Conservation (phyloP, 2,329 filamentous ascomycete genomes). For the Didymella lethalis region DNA sequence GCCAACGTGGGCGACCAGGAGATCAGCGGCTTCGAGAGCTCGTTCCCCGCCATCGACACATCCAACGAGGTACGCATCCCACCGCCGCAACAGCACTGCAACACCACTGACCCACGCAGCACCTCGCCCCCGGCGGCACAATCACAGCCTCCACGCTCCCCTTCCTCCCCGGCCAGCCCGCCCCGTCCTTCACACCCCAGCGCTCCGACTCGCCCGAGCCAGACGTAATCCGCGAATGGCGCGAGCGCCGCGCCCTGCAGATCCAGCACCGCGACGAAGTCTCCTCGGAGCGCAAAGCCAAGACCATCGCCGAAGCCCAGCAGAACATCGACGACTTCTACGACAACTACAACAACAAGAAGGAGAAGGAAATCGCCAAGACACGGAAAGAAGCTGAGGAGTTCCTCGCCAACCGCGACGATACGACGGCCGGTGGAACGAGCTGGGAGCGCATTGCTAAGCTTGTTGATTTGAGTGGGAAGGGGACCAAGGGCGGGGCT, state of each 20-base stretch:
- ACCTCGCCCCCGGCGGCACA: slow-evolving; percentile 75
- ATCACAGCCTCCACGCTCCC: slow-evolving; percentile 76
- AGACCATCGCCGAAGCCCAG: slow-evolving; percentile 88
- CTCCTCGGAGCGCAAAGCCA: slow-evolving; percentile 80
- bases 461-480: slow-evolving; percentile 95
- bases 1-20: slow-evolving; percentile 54
- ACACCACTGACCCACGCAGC: slow-evolving; percentile 55
- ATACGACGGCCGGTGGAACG: slow-evolving; percentile 92
- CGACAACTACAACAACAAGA: slow-evolving; percentile 98
- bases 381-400: slow-evolving; percentile 92
- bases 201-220: slow-evolving; percentile 82
- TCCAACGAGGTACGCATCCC: slow-evolving; percentile 69
- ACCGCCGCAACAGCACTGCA: background rate
- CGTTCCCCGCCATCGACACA: slow-evolving; percentile 84
- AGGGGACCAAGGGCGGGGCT: slow-evolving; percentile 85
- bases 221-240: slow-evolving; percentile 88
- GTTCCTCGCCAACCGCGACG: slow-evolving; percentile 86
- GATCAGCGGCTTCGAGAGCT: slow-evolving; percentile 77
- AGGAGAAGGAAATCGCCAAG: slow-evolving; percentile 90
- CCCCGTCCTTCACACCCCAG: slow-evolving; percentile 53
- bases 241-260: slow-evolving; percentile 83
- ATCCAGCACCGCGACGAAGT: slow-evolving; percentile 85
- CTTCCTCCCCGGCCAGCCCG: slow-evolving; percentile 56
- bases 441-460: slow-evolving; percentile 99
- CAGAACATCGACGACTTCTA: slow-evolving; percentile 99